Evolutionary conservation across 73 alveolate genomes (phyloP).

Genomic region (Paramecium biaurelia): DNA sequence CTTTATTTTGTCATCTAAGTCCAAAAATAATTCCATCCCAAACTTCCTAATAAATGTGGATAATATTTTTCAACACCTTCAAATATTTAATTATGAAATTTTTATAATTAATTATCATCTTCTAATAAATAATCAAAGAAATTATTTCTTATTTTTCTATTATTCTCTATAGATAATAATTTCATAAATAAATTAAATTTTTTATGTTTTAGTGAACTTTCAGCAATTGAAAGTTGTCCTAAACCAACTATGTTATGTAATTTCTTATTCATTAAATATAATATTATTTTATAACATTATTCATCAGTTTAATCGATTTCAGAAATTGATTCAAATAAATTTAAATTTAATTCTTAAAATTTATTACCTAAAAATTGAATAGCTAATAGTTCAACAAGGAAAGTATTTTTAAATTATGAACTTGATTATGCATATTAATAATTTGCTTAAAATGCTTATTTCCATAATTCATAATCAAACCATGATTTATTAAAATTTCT

Average conservation of each 20-base stretch:
- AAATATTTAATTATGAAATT: neutral
- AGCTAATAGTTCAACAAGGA: neutral
- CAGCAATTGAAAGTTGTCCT: neutral
- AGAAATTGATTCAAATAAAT: neutral
- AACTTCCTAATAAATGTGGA: neutral
- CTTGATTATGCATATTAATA: neutral
- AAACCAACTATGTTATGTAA: neutral
- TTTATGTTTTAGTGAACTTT: neutral
- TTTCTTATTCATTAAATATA: neutral
- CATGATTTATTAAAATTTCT: neutral
- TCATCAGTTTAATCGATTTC: neutral
- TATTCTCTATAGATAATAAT: neutral
- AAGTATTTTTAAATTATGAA: conserved; percentile 6
- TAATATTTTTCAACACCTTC: neutral
- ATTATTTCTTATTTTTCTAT: neutral
- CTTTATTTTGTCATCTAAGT: neutral
- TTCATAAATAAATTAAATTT: neutral
- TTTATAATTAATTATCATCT: neutral
- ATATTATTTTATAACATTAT: neutral
- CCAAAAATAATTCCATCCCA: conserved; percentile 5
- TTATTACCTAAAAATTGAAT: neutral
- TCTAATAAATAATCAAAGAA: neutral
- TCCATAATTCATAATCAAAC: conserved; percentile 8
- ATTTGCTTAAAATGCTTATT: neutral
- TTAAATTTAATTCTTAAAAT: neutral